A percentile compares a stretch with the other conserved stretches of the same genome.
Conservation (phyloP, 305 asterid species). For the Fraxinus platypoda region DNA sequence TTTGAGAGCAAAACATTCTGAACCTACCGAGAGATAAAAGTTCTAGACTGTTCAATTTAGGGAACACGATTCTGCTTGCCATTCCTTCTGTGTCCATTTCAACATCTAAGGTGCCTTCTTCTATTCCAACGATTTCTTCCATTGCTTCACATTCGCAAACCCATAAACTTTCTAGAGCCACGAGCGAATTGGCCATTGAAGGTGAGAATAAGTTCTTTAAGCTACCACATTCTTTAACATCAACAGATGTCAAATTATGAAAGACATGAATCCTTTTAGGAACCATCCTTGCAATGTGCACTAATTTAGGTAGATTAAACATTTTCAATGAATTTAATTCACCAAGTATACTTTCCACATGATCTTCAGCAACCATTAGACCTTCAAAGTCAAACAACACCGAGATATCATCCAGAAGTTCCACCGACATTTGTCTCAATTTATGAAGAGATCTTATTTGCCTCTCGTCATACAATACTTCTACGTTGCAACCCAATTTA, state of each 20-base stretch:
- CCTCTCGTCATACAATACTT: background rate
- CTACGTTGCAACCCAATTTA: background rate
- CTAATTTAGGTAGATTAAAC: constrained; percentile 1
- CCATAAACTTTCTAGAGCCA: background rate
- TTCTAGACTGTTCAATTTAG: background rate
- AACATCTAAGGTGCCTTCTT: background rate
- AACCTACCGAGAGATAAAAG: background rate
- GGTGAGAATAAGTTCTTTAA: constrained; percentile 4
- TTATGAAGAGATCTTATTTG: background rate
- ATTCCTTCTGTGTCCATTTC: background rate
- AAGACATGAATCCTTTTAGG: constrained; percentile 8
- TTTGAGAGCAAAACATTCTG: background rate
- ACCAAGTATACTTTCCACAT: background rate
- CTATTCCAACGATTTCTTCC: background rate
- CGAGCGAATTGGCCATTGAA: constrained; percentile 8
- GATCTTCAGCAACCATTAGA: background rate
- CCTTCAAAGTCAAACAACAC: constrained; percentile 2
- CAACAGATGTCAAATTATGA: background rate
- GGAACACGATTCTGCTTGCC: background rate
- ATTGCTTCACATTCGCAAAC: background rate
- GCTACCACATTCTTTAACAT: background rate
- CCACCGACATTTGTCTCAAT: background rate
- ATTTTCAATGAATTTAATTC: background rate
- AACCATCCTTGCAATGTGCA: constrained; percentile 1
- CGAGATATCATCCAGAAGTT: background rate